A percentile compares a stretch with the other conserved stretches of the same genome.
These are phyloP conservation scores for Rhizopogon vesiculosus DNA, from an alignment of 768 basidiomycete species.

Conservation along the genomic window DNA sequence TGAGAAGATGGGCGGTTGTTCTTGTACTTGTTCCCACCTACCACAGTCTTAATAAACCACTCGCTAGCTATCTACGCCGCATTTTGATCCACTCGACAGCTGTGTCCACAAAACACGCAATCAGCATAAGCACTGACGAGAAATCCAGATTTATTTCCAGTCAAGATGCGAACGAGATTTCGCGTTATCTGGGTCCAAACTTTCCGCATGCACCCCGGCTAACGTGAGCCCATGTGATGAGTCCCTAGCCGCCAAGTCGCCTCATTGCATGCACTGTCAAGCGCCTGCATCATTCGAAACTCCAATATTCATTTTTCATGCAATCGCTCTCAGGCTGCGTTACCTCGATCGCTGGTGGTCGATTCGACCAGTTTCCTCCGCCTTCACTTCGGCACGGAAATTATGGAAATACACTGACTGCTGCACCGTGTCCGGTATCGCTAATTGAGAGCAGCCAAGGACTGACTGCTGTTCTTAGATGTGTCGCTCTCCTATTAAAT, in stretches of 20 bases:
- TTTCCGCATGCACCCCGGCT: neutral
- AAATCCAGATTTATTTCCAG: constrained; percentile 4
- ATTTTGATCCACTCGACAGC: neutral
- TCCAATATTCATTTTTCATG: neutral
- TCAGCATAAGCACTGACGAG: constrained; percentile 5
- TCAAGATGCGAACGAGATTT: neutral
- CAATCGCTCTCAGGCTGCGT: no score
- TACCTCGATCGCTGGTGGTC: neutral
- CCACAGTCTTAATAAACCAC: neutral
- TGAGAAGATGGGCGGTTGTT: constrained; percentile 21
- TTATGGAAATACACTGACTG: neutral
- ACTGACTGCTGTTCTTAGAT: neutral
- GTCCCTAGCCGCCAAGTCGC: constrained; percentile 18
- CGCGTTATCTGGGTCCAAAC: constrained; percentile 1
- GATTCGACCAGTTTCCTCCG: neutral
- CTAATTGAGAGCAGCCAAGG: no score
- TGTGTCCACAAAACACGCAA: constrained; percentile 3
- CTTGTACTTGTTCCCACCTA: constrained; percentile 26
- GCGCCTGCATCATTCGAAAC: constrained; percentile 8
- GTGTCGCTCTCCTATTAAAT: neutral
- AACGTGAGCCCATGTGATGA: neutral
- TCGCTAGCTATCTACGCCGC: neutral
- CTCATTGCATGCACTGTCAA: constrained; percentile 15
- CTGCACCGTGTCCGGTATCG: no score
- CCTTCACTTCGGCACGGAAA: neutral